Conservation (phyloP, 495 filamentous ascomycete species). For the Tuber umbilicatum region DNA sequence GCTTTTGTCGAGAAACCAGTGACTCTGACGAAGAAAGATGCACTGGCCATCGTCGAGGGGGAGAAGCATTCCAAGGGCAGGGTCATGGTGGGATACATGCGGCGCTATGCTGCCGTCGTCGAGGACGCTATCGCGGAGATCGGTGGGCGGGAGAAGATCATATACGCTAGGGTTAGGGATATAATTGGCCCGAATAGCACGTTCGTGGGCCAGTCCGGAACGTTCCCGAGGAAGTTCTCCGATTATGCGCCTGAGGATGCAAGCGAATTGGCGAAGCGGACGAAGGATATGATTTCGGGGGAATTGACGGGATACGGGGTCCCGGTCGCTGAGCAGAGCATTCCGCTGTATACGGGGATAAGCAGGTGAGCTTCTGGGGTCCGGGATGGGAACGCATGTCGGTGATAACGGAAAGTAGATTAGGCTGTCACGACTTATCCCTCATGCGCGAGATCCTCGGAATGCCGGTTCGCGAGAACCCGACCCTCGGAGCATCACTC, state of each 20-base stretch:
- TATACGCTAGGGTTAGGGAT: slow-evolving; percentile 52
- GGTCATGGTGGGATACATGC: slow-evolving; percentile 54
- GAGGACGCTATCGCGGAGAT: slow-evolving; percentile 49
- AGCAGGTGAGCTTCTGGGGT: background rate
- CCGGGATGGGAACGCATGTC: background rate
- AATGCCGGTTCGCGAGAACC: slow-evolving; percentile 34
- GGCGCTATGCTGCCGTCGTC: slow-evolving; percentile 52
- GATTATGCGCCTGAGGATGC: slow-evolving; percentile 37
- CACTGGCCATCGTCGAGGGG: slow-evolving; percentile 47
- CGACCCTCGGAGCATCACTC: slow-evolving; percentile 47
- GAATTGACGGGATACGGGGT: background rate
- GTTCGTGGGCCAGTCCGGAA: slow-evolving; percentile 50
- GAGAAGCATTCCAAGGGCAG: slow-evolving; percentile 33
- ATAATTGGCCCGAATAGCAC: slow-evolving; percentile 50
- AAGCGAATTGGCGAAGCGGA: slow-evolving; percentile 30
- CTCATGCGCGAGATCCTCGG: slow-evolving; percentile 55
- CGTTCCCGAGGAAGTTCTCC: slow-evolving; percentile 44
- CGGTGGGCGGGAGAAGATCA: slow-evolving; percentile 44
- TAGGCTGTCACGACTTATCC: slow-evolving; percentile 53
- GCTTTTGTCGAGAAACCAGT: slow-evolving; percentile 55
- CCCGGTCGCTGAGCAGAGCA: background rate
- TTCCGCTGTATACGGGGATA: background rate
- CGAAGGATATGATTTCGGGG: slow-evolving; percentile 4
- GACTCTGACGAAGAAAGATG: slow-evolving; percentile 45
- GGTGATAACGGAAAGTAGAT: slow-evolving; percentile 32